Percentiles rank a stretch among this genome's conserved stretches.
phyloP scores from a whole-genome alignment of 2,329 filamentous ascomycete genomes.

The Penicillium sp. region DNA sequence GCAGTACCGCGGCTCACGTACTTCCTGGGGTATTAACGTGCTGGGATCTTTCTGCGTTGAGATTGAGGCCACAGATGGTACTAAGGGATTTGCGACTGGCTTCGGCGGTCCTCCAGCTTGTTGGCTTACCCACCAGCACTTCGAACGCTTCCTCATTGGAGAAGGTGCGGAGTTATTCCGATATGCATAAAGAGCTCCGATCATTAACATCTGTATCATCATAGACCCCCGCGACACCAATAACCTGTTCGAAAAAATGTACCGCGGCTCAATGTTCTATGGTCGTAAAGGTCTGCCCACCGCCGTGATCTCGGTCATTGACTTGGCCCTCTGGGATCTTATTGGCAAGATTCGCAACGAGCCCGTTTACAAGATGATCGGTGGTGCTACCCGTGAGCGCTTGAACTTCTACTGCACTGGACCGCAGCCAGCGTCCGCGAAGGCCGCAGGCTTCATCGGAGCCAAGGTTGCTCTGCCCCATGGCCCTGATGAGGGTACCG shows the following conservation, averaged over 20 bases:
- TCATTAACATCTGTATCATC: not conserved
- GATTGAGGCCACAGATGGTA: slow-evolving; percentile 83
- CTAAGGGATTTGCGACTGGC: slow-evolving; percentile 89
- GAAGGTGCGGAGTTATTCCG: slow-evolving; percentile 52
- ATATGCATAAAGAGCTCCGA: not conserved
- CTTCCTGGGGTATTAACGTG: slow-evolving; percentile 94
- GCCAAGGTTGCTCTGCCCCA: slow-evolving; percentile 88
- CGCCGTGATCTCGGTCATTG: slow-evolving; percentile 90
- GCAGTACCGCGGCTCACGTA: slow-evolving; percentile 80
- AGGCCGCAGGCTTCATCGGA: slow-evolving; percentile 84
- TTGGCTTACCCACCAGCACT: slow-evolving; percentile 92
- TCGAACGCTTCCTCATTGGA: slow-evolving; percentile 85
- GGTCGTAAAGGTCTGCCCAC: slow-evolving; percentile 87
- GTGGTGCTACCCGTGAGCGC: slow-evolving; percentile 78
- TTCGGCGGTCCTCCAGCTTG: slow-evolving; percentile 92
- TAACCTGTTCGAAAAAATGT: slow-evolving; percentile 94
- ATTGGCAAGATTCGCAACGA: slow-evolving; percentile 87
- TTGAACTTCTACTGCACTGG: slow-evolving; percentile 95
- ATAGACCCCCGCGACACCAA: slow-evolving; percentile 85
- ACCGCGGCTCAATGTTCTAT: slow-evolving; percentile 93
- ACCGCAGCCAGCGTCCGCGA: slow-evolving; percentile 75
- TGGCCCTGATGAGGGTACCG: slow-evolving; percentile 80
- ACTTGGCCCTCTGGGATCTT: slow-evolving; percentile 89
- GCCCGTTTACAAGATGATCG: slow-evolving; percentile 92
- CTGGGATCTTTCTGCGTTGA: slow-evolving; percentile 89